phyloP scores from a whole-genome alignment of 1,284 basidiomycete genomes.

The Ceratobasidium sp. region DNA sequence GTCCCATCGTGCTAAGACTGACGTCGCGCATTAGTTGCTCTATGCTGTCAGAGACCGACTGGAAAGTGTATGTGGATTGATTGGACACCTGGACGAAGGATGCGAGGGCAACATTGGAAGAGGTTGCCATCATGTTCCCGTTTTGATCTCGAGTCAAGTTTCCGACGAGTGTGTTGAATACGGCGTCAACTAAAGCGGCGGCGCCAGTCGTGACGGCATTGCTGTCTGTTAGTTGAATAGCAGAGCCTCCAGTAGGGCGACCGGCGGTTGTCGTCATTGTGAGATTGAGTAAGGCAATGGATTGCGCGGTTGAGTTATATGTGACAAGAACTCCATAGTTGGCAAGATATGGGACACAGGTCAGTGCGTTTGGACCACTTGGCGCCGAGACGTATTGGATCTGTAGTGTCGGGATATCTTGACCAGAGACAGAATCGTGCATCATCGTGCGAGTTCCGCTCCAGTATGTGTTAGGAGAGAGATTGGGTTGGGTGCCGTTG shows the following conservation, averaged over 20 bases:
- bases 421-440: slow-evolving; percentile 15
- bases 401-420: slow-evolving; percentile 29
- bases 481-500: background rate
- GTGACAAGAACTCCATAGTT: slow-evolving; percentile 27
- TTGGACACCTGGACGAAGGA: slow-evolving; percentile 7
- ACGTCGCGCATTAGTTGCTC: slow-evolving; percentile 36
- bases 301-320: slow-evolving; percentile 23
- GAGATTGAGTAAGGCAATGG: slow-evolving; percentile 11
- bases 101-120: slow-evolving; percentile 25
- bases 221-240: slow-evolving; percentile 2
- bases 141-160: slow-evolving; percentile 20
- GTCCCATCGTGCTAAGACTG: slow-evolving; percentile 8
- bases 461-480: slow-evolving; percentile 30
- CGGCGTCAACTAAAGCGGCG: slow-evolving; percentile 28
- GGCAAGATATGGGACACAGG: slow-evolving; percentile 25
- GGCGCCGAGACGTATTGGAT: slow-evolving; percentile 21
- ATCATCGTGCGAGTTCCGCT: slow-evolving; percentile 2
- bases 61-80: slow-evolving; percentile 27
- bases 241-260: slow-evolving; percentile 11
- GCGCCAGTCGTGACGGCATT: slow-evolving; percentile 22
- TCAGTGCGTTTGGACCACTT: background rate
- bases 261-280: slow-evolving; percentile 31
- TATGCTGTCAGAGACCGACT: slow-evolving; percentile 1
- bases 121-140: background rate
- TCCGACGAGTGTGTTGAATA: slow-evolving; percentile 20